These are phyloP conservation scores for Talaromyces albobiverticillius DNA, from an alignment of 2,329 filamentous ascomycete species.

Conservation along the genomic window DNA sequence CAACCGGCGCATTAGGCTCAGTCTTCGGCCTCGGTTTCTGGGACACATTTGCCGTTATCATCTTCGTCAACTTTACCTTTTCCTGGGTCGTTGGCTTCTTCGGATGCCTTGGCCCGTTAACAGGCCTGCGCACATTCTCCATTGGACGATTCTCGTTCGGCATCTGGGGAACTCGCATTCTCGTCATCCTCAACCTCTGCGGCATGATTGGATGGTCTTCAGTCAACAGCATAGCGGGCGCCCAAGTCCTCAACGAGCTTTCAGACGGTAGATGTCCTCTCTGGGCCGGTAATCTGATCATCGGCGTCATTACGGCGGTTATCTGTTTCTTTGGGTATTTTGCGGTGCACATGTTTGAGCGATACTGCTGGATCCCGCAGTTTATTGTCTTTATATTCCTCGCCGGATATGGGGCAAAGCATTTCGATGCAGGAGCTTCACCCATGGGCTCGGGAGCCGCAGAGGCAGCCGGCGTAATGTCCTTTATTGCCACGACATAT, in stretches of 20 bases:
- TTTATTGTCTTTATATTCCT: not conserved
- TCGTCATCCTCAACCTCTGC: not conserved
- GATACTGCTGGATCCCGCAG: not conserved
- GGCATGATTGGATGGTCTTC: not conserved
- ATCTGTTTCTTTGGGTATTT: conserved; percentile 1
- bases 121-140: not conserved
- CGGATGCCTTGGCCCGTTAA: not conserved
- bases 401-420: not conserved
- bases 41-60: not conserved
- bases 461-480: not conserved
- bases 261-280: not conserved
- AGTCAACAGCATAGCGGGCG: not conserved
- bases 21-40: not conserved
- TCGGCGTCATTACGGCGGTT: not conserved
- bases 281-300: not conserved
- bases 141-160: conserved; percentile 1
- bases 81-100: not conserved
- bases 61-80: not conserved
- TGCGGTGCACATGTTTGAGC: not conserved
- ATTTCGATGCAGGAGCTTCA: not conserved
- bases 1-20: not conserved
- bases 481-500: not conserved
- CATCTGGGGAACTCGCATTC: not conserved
- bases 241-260: not conserved
- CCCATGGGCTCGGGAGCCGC: not conserved